These are phyloP conservation scores for Lasiodiplodia sp. DNA, from an alignment of 2,329 filamentous ascomycete genomes.

Conservation along the genomic window DNA sequence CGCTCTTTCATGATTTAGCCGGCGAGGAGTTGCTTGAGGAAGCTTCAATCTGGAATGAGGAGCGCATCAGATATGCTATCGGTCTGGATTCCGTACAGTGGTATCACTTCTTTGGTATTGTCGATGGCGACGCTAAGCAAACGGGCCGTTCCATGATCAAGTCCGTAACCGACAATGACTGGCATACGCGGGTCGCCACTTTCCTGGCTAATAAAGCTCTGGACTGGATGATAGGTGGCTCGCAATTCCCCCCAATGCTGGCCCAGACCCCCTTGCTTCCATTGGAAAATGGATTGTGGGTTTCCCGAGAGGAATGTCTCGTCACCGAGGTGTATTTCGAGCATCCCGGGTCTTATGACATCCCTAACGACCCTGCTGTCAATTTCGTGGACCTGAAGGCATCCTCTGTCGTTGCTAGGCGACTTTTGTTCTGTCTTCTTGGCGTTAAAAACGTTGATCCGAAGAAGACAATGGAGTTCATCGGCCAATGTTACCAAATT, in stretches of 20 bases:
- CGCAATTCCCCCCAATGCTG: not conserved
- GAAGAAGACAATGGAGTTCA: not conserved
- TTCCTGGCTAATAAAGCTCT: not conserved
- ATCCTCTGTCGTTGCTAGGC: not conserved
- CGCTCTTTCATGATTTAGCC: not conserved
- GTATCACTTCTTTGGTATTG: not conserved
- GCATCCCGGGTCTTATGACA: not conserved
- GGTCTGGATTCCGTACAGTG: not conserved
- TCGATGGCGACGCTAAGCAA: not conserved
- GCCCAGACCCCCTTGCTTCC: not conserved
- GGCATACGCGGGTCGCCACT: conserved; percentile 4
- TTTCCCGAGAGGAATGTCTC: conserved; percentile 37
- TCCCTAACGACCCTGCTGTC: not conserved
- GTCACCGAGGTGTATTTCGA: conserved; percentile 52
- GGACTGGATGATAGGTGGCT: not conserved
- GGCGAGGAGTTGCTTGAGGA: not conserved
- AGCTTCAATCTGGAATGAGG: not conserved
- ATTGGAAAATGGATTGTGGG: not conserved
- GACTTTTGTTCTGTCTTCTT: not conserved
- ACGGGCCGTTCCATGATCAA: not conserved
- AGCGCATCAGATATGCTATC: not conserved
- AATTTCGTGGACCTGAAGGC: not conserved
- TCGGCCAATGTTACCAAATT: not conserved
- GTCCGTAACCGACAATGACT: not conserved
- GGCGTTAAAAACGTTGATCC: not conserved